Conservation (phyloP, 495 filamentous ascomycete genomes). For the Lindgomyces ingoldianus region DNA sequence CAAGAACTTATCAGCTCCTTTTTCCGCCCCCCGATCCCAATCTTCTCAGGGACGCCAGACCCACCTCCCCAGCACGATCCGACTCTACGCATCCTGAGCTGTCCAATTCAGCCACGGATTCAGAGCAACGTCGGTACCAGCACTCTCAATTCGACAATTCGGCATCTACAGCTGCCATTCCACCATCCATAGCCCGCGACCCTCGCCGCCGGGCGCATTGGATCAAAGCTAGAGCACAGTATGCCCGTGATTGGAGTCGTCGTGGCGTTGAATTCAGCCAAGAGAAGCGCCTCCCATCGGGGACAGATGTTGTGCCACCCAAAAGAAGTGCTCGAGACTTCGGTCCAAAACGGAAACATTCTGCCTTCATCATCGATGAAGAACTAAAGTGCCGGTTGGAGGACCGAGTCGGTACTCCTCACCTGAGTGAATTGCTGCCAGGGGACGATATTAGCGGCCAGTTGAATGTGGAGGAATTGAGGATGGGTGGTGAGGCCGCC, state of each 20-base stretch:
- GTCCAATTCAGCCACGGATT: not conserved
- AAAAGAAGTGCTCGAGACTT: not conserved
- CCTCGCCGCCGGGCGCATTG: conserved; percentile 3
- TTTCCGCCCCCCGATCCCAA: conserved; percentile 28
- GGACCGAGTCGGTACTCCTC: conserved; percentile 27
- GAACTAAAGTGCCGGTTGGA: conserved; percentile 25
- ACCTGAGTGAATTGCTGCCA: conserved; percentile 23
- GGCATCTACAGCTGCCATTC: not conserved
- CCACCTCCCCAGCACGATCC: not conserved
- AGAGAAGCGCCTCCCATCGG: not conserved
- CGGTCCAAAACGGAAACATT: conserved; percentile 31
- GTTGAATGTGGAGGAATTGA: conserved; percentile 20
- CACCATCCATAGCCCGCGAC: conserved; percentile 10
- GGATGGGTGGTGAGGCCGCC: conserved; percentile 12
- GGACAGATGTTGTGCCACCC: not conserved
- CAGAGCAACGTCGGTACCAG: not conserved
- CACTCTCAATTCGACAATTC: conserved; percentile 2
- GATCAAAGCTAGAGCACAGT: conserved; percentile 31
- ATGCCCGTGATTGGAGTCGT: conserved; percentile 17
- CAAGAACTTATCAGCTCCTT: conserved; percentile 23
- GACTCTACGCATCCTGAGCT: not conserved
- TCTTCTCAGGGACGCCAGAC: conserved; percentile 5
- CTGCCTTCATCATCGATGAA: conserved; percentile 33
- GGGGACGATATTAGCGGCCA: conserved; percentile 20
- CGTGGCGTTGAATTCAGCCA: not conserved